Base-by-base conservation (phyloP, 169 alveolate species). In the Cryptosporidium sp. region DNA sequence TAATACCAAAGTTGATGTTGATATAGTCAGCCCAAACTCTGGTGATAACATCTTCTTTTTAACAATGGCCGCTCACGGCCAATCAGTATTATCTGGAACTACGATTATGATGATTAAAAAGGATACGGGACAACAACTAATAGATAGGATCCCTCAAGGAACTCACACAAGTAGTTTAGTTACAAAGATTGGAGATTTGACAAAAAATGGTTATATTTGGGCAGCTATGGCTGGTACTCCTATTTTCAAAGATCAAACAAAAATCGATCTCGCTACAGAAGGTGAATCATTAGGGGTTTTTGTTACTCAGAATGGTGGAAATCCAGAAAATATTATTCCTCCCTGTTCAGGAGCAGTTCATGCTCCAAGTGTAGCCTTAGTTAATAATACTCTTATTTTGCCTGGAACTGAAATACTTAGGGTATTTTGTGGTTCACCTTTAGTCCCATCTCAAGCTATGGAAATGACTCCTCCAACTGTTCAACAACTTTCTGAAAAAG, bases 291-390 rank as follows among this genome's bases (percentile, higher is more conserved):
- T 69, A 8, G 84, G 84, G 0, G 26, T 35, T 26, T 69, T 69
- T 44, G 14, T n/a, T 42, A 39, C 42, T 69, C 84, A 44, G 5
- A 39, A 23, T 35, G 53, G 42, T 0, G 37, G 42, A 5, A 12
- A 8, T 12, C 3, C 9, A 37, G 65, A 16, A 6, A 42, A 35
- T n/a, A 44, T 69, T 21, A 44, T 37, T 69, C 21, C 84, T 3
- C 84, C 84, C 29, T 69, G 84, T 26, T 6, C 53, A 29, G 84
- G 84, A 39, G 53, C 84, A 0, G 84, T 69, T 21, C 21, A 69
- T 18, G 61, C 21, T 42, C 84, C 84, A 69, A 3, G 23, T 3
- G 14, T 69, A n/a, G 16, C n/a, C 4, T 26, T 69, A 21, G 42
- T 69, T 23, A 69, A 69, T 29, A 69, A 69, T 26, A 69, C 84